Evolutionary conservation across 2,329 filamentous ascomycete genomes (phyloP), one percentile per base, ranked within the genome.

Genomic region (Hymenoscyphus albidus): DNA sequence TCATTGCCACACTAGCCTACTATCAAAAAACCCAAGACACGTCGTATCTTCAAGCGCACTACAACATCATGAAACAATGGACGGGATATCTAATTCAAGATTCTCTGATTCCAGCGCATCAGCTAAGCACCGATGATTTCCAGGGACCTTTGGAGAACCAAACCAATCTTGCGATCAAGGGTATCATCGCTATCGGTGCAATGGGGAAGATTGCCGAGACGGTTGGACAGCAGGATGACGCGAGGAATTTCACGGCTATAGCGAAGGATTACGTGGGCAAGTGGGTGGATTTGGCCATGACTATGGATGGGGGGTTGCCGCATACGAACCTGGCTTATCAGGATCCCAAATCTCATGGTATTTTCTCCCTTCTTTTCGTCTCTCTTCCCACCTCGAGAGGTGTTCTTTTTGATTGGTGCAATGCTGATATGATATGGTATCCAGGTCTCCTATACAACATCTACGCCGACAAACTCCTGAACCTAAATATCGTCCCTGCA

Each of bases 61-160:
- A 93, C 77, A 75, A 79, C 2, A 80, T 93, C 39, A 88, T 92
- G 78, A 88, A 86, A 70, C 88, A 93, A 71, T 95, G 91, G 91
- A 91, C 90, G 0, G 81, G 83, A 1, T 95, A 92, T 74, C 80
- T 95, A 12, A 84, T 93, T 13, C 82, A 91, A 39, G 91, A 88
- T 73, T 85, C 89, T 32, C 80, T 94, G 38, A 85, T 91, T 63
- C 91, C 91, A 1, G 85, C 87, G 6, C 87, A 91, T 68, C 91
- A 95, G 76, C 78, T 95, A 5, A 92, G 87, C 22, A 95, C 91
- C 0, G 91, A 95, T 74, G 91, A 95, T 75, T 95, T 95, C 75
- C 91, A 91, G 9, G 91, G 91, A 58, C 87, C 88, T 77, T 81
- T 93, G 31, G 86, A 87, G 4, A 87, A 93, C 22, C 91, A 94